A percentile compares a stretch with the other conserved stretches of the same genome.
These are phyloP conservation scores for Arachnopeziza araneosa DNA, from an alignment of 2,329 filamentous ascomycete genomes.

Conservation along the genomic window DNA sequence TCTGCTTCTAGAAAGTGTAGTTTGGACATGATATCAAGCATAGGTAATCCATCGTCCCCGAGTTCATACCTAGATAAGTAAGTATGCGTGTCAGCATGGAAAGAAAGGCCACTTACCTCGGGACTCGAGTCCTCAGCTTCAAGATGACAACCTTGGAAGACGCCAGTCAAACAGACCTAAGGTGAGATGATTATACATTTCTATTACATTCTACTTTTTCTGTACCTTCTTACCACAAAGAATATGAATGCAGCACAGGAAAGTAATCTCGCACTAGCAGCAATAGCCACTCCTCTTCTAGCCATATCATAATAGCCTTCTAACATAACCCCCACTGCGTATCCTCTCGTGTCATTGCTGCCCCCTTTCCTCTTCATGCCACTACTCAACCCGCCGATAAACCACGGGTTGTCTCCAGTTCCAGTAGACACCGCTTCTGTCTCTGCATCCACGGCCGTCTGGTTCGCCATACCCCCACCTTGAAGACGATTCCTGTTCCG, in stretches of 20 bases:
- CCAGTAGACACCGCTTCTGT: constrained; percentile 21
- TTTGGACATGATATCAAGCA: no score
- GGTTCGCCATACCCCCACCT: constrained; percentile 23
- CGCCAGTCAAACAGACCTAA: not conserved
- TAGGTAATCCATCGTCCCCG: no score
- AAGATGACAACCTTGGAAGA: no score
- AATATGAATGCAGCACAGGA: constrained; percentile 3
- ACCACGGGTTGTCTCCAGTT: constrained; percentile 20
- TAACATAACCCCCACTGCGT: constrained; percentile 28
- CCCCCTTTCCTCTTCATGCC: constrained; percentile 15
- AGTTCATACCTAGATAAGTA: no score
- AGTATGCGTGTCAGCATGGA: no score
- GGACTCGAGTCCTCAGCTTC: no score
- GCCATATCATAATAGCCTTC: constrained; percentile 30
- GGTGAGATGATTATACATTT: not conserved
- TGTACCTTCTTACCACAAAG: constrained; percentile 8
- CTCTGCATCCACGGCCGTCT: constrained; percentile 26
- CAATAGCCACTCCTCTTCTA: constrained; percentile 25
- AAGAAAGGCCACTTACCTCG: no score
- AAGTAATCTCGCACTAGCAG: constrained; percentile 17
- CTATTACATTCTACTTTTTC: not conserved
- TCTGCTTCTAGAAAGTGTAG: no score
- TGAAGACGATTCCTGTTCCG: constrained; percentile 36
- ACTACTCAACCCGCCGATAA: constrained; percentile 15
- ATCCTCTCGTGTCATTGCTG: constrained; percentile 16